Evolutionary conservation across 2,329 filamentous ascomycete genomes (phyloP), one percentile per base, ranked within the genome.

Genomic region (Clarireedia hainanense): DNA sequence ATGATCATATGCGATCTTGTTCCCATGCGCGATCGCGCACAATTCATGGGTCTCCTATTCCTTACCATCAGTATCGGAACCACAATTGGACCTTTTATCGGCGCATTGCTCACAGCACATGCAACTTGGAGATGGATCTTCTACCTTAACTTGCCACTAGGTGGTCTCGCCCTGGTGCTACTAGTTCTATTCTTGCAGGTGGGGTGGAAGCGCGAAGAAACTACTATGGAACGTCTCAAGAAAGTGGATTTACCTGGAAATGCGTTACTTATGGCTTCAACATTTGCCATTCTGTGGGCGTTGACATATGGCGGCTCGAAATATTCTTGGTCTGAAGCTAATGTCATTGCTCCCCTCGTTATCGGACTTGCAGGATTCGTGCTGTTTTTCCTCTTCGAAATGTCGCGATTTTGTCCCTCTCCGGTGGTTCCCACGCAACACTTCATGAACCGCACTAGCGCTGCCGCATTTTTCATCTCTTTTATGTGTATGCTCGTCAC

Each of bases 171-270:
- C 1, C 36, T 63, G 5, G 3, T 53, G 4, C 10, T 60, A 6
- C 15, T 61, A 1, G n/a, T 61, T n/a, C 1, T 45, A 5, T 61
- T 59, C 30, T 59, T 63, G n/a, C 24, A 26, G 2, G 49, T 26
- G 4, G 17, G 20, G 37, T 39, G 20, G 5, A 51, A 42, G 23
- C 10, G 49, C 17, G 26, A 23, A 42, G 27, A 3, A 3, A 26
- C 23, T 3, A 30, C 37, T 27, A 12, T 27, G 20, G 15, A 9
- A 20, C 43, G 30, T 14, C 69, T 83, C 3, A 69, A 68, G 20
- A 73, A 75, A 5, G 75, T 88, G 20, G 84, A 88, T 65, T 87
- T 78, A 74, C 51, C 80, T n/a, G 85, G 86, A 2, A 76, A 78
- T 5, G 58, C 76, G 0, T 65, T 88, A 3, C 85, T 88, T 64